A percentile compares a stretch with the other conserved stretches of the same genome.
These are phyloP conservation scores for Penicillium sp. DNA, from an alignment of 2,329 filamentous ascomycete species.

Conservation along the genomic window DNA sequence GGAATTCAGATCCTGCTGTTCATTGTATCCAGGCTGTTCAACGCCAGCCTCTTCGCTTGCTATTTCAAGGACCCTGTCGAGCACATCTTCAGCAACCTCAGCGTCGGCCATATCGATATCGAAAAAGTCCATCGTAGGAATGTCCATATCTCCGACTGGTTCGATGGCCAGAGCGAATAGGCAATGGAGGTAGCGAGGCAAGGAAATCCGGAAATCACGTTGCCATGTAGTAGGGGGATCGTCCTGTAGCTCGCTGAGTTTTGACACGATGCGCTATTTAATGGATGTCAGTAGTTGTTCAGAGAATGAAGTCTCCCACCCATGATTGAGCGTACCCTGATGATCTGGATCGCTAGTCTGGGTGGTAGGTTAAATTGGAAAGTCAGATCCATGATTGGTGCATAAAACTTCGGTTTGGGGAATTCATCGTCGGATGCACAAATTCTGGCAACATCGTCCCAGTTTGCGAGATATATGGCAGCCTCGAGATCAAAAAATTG, in stretches of 20 bases:
- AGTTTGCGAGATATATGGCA: not conserved
- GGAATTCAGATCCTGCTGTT: not conserved
- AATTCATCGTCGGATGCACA: not conserved
- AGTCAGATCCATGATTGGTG: not conserved
- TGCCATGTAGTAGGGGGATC: not conserved
- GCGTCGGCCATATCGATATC: conserved; percentile 8
- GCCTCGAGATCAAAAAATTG: conserved; percentile 5
- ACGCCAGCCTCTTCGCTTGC: conserved; percentile 6
- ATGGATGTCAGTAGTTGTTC: not conserved
- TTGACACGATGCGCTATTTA: not conserved
- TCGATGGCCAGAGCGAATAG: not conserved
- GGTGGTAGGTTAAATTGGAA: not conserved
- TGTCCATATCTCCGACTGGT: no score
- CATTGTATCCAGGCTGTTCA: not conserved
- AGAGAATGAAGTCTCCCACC: not conserved
- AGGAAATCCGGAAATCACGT: not conserved
- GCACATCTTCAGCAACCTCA: conserved; percentile 33
- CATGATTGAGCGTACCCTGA: not conserved
- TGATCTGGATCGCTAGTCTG: not conserved
- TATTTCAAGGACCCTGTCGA: conserved; percentile 34
- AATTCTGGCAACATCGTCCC: not conserved
- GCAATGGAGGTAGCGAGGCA: conserved; percentile 4
- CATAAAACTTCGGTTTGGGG: not conserved
- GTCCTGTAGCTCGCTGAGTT: not conserved
- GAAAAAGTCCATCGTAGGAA: not conserved